Percentiles rank a stretch among this genome's conserved stretches.
Evolutionary conservation across 2,329 filamentous ascomycete genomes (phyloP).

Genomic region (Stachybotrys chartarum): DNA sequence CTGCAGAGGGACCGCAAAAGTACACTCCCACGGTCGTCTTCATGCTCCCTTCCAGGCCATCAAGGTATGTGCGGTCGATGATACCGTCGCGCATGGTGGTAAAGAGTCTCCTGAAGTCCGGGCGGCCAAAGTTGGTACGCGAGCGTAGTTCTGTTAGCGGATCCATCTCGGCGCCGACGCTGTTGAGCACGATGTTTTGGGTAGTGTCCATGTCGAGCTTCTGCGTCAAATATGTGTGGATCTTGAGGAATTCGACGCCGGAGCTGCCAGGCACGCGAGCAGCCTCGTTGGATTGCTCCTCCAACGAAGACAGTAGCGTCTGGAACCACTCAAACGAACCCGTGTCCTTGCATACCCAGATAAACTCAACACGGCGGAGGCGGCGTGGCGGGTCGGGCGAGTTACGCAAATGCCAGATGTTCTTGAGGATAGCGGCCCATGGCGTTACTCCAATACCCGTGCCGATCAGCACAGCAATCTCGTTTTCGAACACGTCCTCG

Average conservation of each 20-base stretch:
- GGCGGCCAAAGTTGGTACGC: constrained; percentile 89
- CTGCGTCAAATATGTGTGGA: constrained; percentile 96
- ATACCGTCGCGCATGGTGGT: constrained; percentile 83
- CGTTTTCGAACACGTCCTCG: constrained; percentile 93
- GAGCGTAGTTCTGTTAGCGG: constrained; percentile 86
- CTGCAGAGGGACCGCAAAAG: constrained; percentile 84
- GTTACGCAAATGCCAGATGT: constrained; percentile 94
- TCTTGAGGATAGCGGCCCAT: constrained; percentile 86
- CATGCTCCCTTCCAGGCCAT: constrained; percentile 67
- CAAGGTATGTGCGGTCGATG: constrained; percentile 75
- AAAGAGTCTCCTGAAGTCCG: constrained; percentile 79
- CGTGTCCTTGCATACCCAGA: constrained; percentile 97
- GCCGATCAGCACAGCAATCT: constrained; percentile 78
- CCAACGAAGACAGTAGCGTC: constrained; percentile 81
- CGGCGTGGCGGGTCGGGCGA: constrained; percentile 82
- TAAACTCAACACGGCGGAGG: constrained; percentile 92
- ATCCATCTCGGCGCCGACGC: constrained; percentile 79
- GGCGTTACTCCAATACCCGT: constrained; percentile 84
- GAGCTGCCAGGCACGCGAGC: constrained; percentile 61
- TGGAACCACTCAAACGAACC: constrained; percentile 99
- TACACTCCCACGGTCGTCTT: constrained; percentile 91
- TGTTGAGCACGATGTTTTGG: constrained; percentile 96
- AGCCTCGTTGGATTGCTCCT: constrained; percentile 71
- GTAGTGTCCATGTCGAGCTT: constrained; percentile 85
- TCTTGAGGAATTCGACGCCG: constrained; percentile 81